Percentiles rank a stretch among this genome's conserved stretches.
These are phyloP conservation scores for Thermothielavioides terrestris DNA, from an alignment of 495 filamentous ascomycete genomes.

Conservation along the genomic window DNA sequence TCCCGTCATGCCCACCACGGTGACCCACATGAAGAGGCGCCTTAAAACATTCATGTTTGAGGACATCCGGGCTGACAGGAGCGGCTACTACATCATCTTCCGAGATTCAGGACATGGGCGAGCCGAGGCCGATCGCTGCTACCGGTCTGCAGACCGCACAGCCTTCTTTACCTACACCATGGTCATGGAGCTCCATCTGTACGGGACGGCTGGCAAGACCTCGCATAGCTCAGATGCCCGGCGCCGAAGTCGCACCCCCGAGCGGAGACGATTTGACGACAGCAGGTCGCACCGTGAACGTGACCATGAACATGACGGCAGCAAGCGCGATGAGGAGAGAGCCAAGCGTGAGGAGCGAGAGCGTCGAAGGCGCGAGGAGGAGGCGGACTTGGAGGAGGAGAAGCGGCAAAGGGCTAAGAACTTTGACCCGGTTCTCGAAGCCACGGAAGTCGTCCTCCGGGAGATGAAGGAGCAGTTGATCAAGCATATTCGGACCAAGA, in stretches of 20 bases:
- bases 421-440: conserved; percentile 78
- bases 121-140: conserved; percentile 70
- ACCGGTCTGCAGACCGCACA: conserved; percentile 58
- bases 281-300: conserved; percentile 43
- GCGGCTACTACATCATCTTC: conserved; percentile 88
- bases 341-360: conserved; percentile 36
- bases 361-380: conserved; percentile 49
- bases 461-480: conserved; percentile 80
- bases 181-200: conserved; percentile 76
- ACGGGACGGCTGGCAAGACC: conserved; percentile 55
- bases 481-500: conserved; percentile 73
- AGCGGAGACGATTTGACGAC: conserved; percentile 32
- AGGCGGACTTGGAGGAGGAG: conserved; percentile 73
- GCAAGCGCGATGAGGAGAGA: conserved; percentile 51
- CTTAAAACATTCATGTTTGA: conserved; percentile 69
- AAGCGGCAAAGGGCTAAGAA: conserved; percentile 73
- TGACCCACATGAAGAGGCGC: conserved; percentile 78
- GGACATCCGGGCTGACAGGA: conserved; percentile 69
- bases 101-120: conserved; percentile 66
- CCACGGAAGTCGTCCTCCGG: conserved; percentile 63
- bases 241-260: conserved; percentile 25
- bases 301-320: conserved; percentile 35
- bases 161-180: conserved; percentile 86
- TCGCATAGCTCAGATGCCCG: conserved; percentile 35
- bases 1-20: conserved; percentile 73